Percentiles rank a stretch among this genome's conserved stretches.
phyloP scores from a whole-genome alignment of 768 basidiomycete genomes.

The Collybia sp. region DNA sequence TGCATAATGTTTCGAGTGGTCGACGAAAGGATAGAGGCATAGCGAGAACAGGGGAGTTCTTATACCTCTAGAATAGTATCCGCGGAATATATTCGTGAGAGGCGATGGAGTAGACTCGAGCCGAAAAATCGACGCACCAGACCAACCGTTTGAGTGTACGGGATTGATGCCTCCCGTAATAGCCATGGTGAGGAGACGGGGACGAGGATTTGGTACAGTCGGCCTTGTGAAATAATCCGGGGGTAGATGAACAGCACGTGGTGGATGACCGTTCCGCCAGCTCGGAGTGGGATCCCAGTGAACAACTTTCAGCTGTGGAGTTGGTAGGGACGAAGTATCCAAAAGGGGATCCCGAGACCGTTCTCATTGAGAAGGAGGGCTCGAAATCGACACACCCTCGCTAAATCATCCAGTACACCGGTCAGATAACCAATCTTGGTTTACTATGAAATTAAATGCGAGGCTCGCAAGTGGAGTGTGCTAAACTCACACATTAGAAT shows the following conservation, averaged over 20 bases:
- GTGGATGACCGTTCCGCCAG: conserved; percentile 15
- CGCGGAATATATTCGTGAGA: conserved; percentile 16
- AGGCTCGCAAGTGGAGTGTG: too few species aligned
- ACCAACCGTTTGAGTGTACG: conserved; percentile 5
- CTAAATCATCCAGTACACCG: too few species aligned
- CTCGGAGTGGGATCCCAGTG: conserved; percentile 18
- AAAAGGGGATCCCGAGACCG: too few species aligned
- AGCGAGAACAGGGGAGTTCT: conserved; percentile 13
- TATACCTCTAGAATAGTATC: conserved; percentile 16
- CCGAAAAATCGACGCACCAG: conserved; percentile 6
- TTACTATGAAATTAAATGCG: too few species aligned
- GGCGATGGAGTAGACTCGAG: conserved; percentile 16
- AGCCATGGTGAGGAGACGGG: conserved; percentile 18
- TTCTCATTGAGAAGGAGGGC: too few species aligned
- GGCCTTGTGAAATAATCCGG: conserved; percentile 19
- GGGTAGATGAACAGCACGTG: conserved; percentile 17
- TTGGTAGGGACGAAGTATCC: conserved; percentile 16
- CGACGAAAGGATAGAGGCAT: neutral
- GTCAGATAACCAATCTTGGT: too few species aligned
- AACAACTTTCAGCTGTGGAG: conserved; percentile 17
- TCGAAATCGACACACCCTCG: too few species aligned
- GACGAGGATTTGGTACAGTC: conserved; percentile 26
- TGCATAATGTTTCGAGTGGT: conserved; percentile 42
- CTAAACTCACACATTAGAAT: too few species aligned
- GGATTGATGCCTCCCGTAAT: conserved; percentile 18